A percentile compares a stretch with the other conserved stretches of the same genome.
Conservation (phyloP, 148 eudicot genomes). For the Camellia granthamiana region DNA sequence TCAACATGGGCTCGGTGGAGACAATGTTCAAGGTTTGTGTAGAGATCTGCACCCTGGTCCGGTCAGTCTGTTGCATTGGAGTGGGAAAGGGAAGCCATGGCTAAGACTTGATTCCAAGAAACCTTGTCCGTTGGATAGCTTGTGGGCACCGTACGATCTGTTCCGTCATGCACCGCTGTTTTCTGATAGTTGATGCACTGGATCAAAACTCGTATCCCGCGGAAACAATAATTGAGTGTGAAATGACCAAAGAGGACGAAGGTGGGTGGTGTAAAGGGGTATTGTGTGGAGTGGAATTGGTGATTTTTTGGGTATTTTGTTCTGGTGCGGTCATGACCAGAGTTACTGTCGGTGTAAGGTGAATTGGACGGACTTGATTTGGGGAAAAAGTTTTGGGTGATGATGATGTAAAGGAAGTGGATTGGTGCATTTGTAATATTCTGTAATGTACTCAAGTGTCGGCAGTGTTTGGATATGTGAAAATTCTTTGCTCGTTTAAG, state of each 20-base stretch:
- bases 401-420: neutral
- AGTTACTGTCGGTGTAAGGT: no score
- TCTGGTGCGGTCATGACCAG: no score
- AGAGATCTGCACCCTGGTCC: conserved; percentile 22
- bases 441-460: no score
- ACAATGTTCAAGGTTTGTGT: conserved; percentile 16
- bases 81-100: neutral
- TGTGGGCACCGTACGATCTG: conserved; percentile 27
- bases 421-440: neutral
- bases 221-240: neutral
- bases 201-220: neutral
- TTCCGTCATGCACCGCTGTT: conserved; percentile 18
- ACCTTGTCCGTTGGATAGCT: conserved; percentile 23
- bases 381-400: neutral
- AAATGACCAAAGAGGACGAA: neutral
- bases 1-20: neutral
- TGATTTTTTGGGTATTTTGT: no score
- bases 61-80: neutral
- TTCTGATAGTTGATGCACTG: conserved; percentile 11
- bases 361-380: no score
- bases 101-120: conserved; percentile 23
- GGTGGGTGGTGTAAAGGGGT: neutral
- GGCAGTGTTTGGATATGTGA: neutral
- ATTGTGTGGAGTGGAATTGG: no score
- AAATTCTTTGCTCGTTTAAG: neutral